Base-by-base conservation (phyloP, 163 green algal species). In the Chloromonas sp. region DNA sequence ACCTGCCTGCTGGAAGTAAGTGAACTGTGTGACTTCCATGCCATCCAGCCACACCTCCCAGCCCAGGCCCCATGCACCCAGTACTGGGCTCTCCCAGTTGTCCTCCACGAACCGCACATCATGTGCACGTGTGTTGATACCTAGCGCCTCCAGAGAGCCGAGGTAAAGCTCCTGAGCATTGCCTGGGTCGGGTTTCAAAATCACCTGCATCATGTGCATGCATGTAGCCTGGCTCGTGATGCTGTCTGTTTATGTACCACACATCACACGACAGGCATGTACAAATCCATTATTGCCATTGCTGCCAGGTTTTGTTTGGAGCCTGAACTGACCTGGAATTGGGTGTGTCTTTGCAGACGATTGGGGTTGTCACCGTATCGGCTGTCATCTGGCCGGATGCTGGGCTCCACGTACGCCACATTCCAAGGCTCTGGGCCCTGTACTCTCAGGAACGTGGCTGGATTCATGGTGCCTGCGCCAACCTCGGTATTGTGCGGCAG, bases 311-410 rank as follows among this genome's bases (percentile, higher is more conserved):
- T 36, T 36, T 36, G 66, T n/a, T 8, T 76, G 11, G 8, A 76
- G 11, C 8, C 66, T 57, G 60, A 8, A 8, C 80, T 3, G 60
- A 93, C 94, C 92, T 99, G 97, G 88, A 98, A 99, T 91, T 99
- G 97, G 0, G 97, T 99, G 94, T 99, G 97, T 0, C 94, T 90
- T 92, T 99, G 97, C 83, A 99, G 92, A 2, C 97, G 90, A 91
- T 99, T 99, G 71, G 97, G 97, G 88, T 99, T 99, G 81, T 98
- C 92, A 0, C 97, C 97, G 86, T 99, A 99, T 14, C 97, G 91
- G 77, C 91, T 96, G 92, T 99, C 97, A 86, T 99, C 97, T 1
- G 97, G 97, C 1, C 97, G 93, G 58, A 99, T 93, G 78, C 91
- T 97, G 0, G 97, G 97, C 92, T 99, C 97, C 1, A 94, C 82